Evolutionary conservation across 2,329 filamentous ascomycete species (phyloP), one percentile per base, ranked within the genome.

Genomic region (Botryotinia globosa): DNA sequence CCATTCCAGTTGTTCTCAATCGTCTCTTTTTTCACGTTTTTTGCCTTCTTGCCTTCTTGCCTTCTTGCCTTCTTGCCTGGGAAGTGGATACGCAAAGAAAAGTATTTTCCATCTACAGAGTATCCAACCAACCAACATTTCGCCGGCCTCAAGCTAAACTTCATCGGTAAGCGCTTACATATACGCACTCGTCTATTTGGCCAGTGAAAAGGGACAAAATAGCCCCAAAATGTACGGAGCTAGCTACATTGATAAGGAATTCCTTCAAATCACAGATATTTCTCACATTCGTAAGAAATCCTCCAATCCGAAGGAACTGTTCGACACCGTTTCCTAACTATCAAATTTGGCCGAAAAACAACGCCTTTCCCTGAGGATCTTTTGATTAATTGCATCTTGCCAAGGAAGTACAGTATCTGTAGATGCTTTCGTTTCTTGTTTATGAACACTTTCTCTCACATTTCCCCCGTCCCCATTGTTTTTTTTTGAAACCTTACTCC

Each of bases 291-390:
- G 14, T 9, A 12, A 51, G 20, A 9, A 48, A 48, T 65, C 32
- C 29, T 65, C n/a, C 61, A 51, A 66, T 66, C 63, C 32, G 34
- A 39, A 22, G 39, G 5, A 67, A 25, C 20, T 42, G 29, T 67
- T 29, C 45, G n/a, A 37, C 25, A 67, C 45, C 34, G 25, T 54
- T 29, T 29, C 42, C n/a, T n/a, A 14, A 39, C 16, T 34, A 18
- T 42, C 37, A 18, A 54, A 67, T 67, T 67, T 56, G 48, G 25
- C 64, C 64, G 64, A 67, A 42, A 56, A 67, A 42, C 48, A 56
- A 56, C 34, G 64, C 64, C 48, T n/a, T 67, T 67, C 65, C 65
- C 29, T 56, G 48, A 56, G 37, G 48, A 56, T 67, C 34, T 67
- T 45, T 29, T 42, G 10, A 42, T 56, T n/a, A 39, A 3, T 22